A percentile compares a stretch with the other conserved stretches of the same genome.
Evolutionary conservation across 2,329 filamentous ascomycete species (phyloP).

Genomic region (Nemania sp.): DNA sequence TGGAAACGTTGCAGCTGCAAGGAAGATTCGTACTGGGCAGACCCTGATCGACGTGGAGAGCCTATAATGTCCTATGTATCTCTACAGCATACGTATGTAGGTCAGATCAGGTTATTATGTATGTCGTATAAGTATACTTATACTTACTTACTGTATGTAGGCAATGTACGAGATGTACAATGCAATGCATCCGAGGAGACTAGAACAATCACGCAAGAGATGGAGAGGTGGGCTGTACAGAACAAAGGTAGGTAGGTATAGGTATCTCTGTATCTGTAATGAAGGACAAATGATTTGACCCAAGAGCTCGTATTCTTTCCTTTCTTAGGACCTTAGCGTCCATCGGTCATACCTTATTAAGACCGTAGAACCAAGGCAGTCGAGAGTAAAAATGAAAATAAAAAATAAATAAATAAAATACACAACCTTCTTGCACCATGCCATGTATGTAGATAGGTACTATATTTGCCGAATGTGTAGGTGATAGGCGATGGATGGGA

Average conservation of each 20-base stretch:
- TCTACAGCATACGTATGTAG: background rate
- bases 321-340: background rate
- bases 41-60: slow-evolving; percentile 29
- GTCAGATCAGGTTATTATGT: background rate
- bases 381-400: no score
- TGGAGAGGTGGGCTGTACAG: background rate
- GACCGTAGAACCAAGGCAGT: background rate
- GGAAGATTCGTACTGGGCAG: slow-evolving; percentile 28
- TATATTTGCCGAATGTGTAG: background rate
- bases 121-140: slow-evolving; percentile 2
- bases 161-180: background rate
- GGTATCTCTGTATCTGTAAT: background rate
- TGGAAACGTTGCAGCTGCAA: slow-evolving; percentile 48
- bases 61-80: slow-evolving; percentile 1
- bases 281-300: background rate
- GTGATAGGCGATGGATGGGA: background rate
- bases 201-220: background rate
- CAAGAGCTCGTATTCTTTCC: background rate
- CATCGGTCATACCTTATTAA: background rate
- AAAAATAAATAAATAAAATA: no score
- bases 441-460: no score
- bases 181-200: background rate
- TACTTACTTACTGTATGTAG: no score
- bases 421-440: background rate
- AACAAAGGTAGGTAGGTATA: no score